phyloP scores from a whole-genome alignment of 345 rosid species.

The Lepidium aucheri region DNA sequence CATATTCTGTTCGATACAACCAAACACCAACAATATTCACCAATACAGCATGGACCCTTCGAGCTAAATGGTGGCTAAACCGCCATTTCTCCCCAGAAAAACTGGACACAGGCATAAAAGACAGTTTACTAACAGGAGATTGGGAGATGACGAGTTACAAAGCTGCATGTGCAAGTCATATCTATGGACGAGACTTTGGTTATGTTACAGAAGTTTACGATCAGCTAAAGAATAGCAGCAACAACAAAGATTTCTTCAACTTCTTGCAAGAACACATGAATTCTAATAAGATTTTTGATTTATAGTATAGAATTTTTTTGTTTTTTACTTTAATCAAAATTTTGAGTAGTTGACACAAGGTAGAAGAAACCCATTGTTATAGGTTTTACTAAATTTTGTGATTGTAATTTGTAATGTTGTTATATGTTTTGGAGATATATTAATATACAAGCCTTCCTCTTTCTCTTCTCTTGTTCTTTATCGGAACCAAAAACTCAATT shows the following conservation, averaged over 20 bases:
- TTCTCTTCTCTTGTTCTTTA: too few relatives aligned
- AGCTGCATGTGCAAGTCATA: slow-evolving; percentile 66
- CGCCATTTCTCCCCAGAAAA: slow-evolving; percentile 52
- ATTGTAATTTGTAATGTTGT: too few relatives aligned
- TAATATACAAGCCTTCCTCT: too few relatives aligned
- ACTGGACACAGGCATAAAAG: slow-evolving; percentile 39
- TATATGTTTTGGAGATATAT: too few relatives aligned
- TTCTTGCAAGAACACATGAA: slow-evolving; percentile 38
- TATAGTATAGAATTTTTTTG: too few relatives aligned
- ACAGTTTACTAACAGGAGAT: slow-evolving; percentile 45
- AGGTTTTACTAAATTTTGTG: too few relatives aligned
- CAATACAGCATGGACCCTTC: slow-evolving; percentile 41
- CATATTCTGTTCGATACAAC: slow-evolving; percentile 26
- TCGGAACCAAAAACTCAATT: too few relatives aligned
- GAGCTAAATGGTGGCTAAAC: slow-evolving; percentile 60
- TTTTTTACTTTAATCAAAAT: too few relatives aligned
- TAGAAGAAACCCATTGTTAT: background rate
- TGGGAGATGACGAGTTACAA: slow-evolving; percentile 50
- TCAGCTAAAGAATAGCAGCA: slow-evolving; percentile 22
- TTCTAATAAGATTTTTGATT: too few relatives aligned
- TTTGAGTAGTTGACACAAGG: background rate
- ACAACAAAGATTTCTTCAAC: slow-evolving; percentile 25
- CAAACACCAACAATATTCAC: slow-evolving; percentile 36
- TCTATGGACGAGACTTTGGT: slow-evolving; percentile 46
- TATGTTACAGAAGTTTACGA: slow-evolving; percentile 37